Conservation (phyloP, 75 land plant genomes). For the Cupressus sempervirens region DNA sequence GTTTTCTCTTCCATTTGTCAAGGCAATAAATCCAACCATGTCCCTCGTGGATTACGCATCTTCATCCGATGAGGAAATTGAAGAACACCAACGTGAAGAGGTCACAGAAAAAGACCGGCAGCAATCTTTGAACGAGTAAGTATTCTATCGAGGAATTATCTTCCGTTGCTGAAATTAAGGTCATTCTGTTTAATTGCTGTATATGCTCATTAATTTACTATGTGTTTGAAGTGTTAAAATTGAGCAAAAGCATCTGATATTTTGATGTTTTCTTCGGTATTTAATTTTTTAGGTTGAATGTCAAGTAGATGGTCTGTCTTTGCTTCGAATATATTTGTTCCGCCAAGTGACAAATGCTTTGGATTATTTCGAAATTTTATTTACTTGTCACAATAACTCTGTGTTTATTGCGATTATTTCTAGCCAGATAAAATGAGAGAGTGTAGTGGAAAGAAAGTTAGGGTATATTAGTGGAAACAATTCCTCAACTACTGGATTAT, state of each 20-base stretch:
- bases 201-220: neutral
- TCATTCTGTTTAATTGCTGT: neutral
- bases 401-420: too few species aligned
- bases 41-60: slow-evolving; percentile 19
- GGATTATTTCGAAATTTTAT: too few species aligned
- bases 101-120: neutral
- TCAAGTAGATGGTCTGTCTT: neutral
- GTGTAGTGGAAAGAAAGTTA: too few species aligned
- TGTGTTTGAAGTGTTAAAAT: neutral
- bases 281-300: too few species aligned
- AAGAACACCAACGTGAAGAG: slow-evolving; percentile 1
- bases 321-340: neutral
- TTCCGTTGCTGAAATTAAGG: neutral
- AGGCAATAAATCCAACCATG: neutral
- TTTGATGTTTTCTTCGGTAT: too few species aligned
- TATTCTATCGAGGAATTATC: neutral
- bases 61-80: slow-evolving; percentile 13
- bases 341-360: neutral
- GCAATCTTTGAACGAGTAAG: neutral
- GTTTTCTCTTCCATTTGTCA: too few species aligned
- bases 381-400: too few species aligned
- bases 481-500: too few species aligned
- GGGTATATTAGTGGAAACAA: too few species aligned
- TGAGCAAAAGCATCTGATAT: neutral
- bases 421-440: too few species aligned